These are phyloP conservation scores for Pythium phragmitis DNA, from an alignment of 352 stramenopile genomes.

Conservation along the genomic window DNA sequence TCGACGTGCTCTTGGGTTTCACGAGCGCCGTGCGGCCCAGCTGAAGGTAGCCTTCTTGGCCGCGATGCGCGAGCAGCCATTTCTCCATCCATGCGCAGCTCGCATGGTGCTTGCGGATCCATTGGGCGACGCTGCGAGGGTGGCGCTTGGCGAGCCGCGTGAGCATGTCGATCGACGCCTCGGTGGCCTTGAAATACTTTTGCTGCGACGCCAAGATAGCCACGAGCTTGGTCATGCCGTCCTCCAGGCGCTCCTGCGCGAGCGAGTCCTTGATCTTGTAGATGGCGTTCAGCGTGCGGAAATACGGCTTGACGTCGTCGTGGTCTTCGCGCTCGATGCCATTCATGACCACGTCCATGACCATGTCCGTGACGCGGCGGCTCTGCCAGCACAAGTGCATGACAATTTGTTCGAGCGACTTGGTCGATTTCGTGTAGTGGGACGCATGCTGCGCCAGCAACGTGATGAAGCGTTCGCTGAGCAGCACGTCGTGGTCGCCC, in stretches of 20 bases:
- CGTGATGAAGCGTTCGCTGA: slow-evolving; percentile 76
- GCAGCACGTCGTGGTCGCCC: slow-evolving; percentile 59
- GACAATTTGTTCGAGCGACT: slow-evolving; percentile 75
- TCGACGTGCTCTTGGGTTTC: slow-evolving; percentile 83
- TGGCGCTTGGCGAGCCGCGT: slow-evolving; percentile 79
- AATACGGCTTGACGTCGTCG: slow-evolving; percentile 87
- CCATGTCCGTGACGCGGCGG: slow-evolving; percentile 46
- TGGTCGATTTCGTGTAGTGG: slow-evolving; percentile 80
- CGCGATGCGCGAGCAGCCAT: slow-evolving; percentile 71
- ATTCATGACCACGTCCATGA: slow-evolving; percentile 64
- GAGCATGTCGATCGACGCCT: slow-evolving; percentile 87
- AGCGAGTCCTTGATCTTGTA: slow-evolving; percentile 79
- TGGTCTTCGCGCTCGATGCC: slow-evolving; percentile 83
- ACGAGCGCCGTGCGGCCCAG: slow-evolving; percentile 76
- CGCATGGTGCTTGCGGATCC: slow-evolving; percentile 62
- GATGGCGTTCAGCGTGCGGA: slow-evolving; percentile 80
- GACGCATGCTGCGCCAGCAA: slow-evolving; percentile 71
- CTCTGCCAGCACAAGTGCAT: slow-evolving; percentile 82
- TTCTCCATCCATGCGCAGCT: slow-evolving; percentile 85
- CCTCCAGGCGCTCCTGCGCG: slow-evolving; percentile 51
- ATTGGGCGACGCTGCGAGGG: slow-evolving; percentile 45
- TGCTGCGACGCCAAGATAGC: slow-evolving; percentile 85
- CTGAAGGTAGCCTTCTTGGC: slow-evolving; percentile 64
- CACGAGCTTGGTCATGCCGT: slow-evolving; percentile 71
- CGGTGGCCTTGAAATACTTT: slow-evolving; percentile 83